Base-by-base conservation (phyloP, 208 protist species). In the Wallacemonas sp. region DNA sequence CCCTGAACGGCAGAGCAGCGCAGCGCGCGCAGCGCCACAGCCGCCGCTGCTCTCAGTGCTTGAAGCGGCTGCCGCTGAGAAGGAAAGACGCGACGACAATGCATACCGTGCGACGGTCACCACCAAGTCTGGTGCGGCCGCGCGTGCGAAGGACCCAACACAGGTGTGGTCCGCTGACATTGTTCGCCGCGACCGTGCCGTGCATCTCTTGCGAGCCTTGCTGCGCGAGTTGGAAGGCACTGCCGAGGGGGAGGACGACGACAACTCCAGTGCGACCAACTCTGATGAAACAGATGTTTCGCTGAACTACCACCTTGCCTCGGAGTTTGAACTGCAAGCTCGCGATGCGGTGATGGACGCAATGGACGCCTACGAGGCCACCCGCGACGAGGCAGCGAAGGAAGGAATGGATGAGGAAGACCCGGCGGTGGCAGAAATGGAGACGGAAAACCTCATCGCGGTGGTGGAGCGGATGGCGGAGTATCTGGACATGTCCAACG, bases 401-500 rank as follows among this genome's bases (percentile, higher is more conserved):
- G 32, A 41, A 26, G 44, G 52, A 10, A 26, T 57, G 2, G 68
- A 21, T 1, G 50, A 42, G 34, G 41, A 53, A 0, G 50, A 61
- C 15, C 41, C 65, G 15, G 53, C 52, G 22, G 54, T 45, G 2
- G 50, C 39, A 3, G 30, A 59, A 42, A 22, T 54, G 52, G 44
- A 64, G 19, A 44, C 65, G 10, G 42, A 65, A 24, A 48, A 85
- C 48, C 73, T 72, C 37, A 41, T 42, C 8, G 26, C 64, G n/a
- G 58, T 89, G 15, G 62, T 93, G 19, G 41, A 63, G 17, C 64
- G 63, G 15, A 78, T 66, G 30, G 64, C 81, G 13, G 83, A 91
- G 58, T 93, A 91, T 38, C 44, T 93, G 54, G 87, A 91, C 59
- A 87, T 91, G 29, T 91, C 87, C 10, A 91, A 89, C 46, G 83